Evolutionary conservation across 106 monocot species (phyloP), one percentile per base, ranked within the genome.

Genomic region (Acorus calamus): DNA sequence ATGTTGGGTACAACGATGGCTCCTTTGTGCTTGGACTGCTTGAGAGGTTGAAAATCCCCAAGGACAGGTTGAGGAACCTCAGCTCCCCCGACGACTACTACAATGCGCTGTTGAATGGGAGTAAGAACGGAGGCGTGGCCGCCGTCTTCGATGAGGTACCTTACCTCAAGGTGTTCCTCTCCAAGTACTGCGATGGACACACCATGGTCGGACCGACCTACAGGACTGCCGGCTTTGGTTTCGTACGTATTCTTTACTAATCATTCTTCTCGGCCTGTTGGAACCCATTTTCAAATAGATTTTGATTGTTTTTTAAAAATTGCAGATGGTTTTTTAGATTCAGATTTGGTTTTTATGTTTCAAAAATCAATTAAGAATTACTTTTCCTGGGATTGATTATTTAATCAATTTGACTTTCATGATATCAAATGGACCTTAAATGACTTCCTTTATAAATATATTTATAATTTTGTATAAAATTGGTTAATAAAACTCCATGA

Each of bases 181-280:
- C 64, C 42, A 49, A 66, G 10, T 47, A 74, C 44, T 65, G 64
- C 52, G 44, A 5, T 0, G 48, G 56, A 9, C 74, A 70, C 65
- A 79, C 74, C 2, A 74, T 65, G 69, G 61, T 74, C 44, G 79
- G 66, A 47, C 74, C 74, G 2, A 61, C 66, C 50, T 69, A 70
- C 43, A 74, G 69, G 60, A 59, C 68, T 8, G 78, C 13, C 57
- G 78, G 78, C 28, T 73, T 69, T 14, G 78, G 73, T 49, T 79
- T 69, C 52, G 76, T 69, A 64, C 50, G 74, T 67, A 5, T 42
- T 11, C 41, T 46, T 44, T 55, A 28, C 28, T 28, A n/a, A n/a
- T n/a, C n/a, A n/a, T n/a, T n/a, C n/a, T n/a, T n/a, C n/a, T n/a
- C n/a, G n/a, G n/a, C n/a, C n/a, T n/a, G n/a, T n/a, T n/a, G n/a